Base-by-base conservation (phyloP, 495 filamentous ascomycete genomes). In the Ramalina peruviana region DNA sequence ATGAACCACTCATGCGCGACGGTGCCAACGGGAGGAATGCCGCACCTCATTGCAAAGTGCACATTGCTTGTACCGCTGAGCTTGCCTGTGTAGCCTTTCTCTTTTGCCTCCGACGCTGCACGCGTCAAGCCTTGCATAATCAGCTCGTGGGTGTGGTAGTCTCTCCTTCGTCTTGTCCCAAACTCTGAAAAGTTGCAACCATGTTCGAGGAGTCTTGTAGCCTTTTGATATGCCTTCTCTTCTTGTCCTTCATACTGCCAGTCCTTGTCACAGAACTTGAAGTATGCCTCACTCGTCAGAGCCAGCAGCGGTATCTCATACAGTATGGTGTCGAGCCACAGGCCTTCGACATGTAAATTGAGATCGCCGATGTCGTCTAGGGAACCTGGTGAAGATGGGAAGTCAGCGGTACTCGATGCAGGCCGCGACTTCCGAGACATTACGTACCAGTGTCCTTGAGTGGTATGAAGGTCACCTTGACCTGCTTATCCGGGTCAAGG, bases 1-100 rank as follows among this genome's bases (percentile, higher is more conserved):
- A 98, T 98, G 68, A 94, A 96, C 93, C 93, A 98, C 66, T 98
- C 92, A 55, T 98, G 92, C 0, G 93, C 92, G 1, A 98, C 89
- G 3, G 92, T 98, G 15, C 92, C 92, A 17, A 98, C 79, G 0
- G 90, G 85, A 7, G 76, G 66, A 25, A 92, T 74, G 19, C 76
- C 78, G 62, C 90, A 86, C 60, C 86, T 85, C 85, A 93, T 93
- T 16, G 92, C 92, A 52, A 97, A 83, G 60, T 98, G 92, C 19
- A 97, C 93, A 60, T 98, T 98, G 63, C 88, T 95, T 1, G 92
- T 94, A 1, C 92, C 92, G 1, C 79, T 78, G 43, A 97, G 72
- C 52, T 78, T 79, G 1, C 92, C 92, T 6, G 68, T 60, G 56
- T 76, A 72, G 2, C 81, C 82, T 19, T 68, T 68, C 59, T 75